These are phyloP conservation scores for Penicillium fimorum DNA, from an alignment of 495 filamentous ascomycete species.

Conservation along the genomic window DNA sequence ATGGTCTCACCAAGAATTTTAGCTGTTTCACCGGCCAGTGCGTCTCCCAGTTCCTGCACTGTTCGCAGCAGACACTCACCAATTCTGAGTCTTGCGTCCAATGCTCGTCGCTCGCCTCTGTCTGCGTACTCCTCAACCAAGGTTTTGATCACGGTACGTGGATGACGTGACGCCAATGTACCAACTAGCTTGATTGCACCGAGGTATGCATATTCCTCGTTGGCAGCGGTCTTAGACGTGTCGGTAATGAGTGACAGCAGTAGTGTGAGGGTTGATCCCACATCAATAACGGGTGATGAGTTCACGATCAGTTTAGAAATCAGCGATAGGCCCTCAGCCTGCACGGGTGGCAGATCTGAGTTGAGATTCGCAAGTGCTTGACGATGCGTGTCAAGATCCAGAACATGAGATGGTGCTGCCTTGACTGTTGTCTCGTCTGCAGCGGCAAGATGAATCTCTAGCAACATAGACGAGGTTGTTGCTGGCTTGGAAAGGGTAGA, in stretches of 20 bases:
- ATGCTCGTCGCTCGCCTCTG: conserved; percentile 50
- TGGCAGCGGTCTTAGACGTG: conserved; percentile 31
- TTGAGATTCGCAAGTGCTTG: conserved; percentile 73
- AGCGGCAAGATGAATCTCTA: conserved; percentile 57
- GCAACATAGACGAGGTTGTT: conserved; percentile 54
- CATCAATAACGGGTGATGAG: conserved; percentile 65
- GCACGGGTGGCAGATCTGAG: conserved; percentile 72
- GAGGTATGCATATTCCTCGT: conserved; percentile 74
- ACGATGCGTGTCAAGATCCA: conserved; percentile 68
- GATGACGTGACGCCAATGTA: conserved; percentile 62
- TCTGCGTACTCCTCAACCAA: conserved; percentile 71
- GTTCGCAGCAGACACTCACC: conserved; percentile 72
- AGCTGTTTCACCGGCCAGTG: conserved; percentile 57
- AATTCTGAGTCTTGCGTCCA: conserved; percentile 68
- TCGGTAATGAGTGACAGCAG: conserved; percentile 66
- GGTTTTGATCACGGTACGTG: conserved; percentile 61
- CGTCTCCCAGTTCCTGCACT: conserved; percentile 62
- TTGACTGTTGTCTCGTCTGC: conserved; percentile 48
- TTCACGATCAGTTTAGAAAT: conserved; percentile 62
- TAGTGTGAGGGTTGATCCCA: conserved; percentile 63
- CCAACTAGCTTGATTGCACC: conserved; percentile 67
- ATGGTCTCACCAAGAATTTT: conserved; percentile 59
- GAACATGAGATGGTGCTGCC: conserved; percentile 42
- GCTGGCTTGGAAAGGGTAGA: conserved; percentile 36
- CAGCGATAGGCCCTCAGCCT: conserved; percentile 73